Evolutionary conservation across 2,329 filamentous ascomycete species (phyloP).

Genomic region (Beauveria varroae): DNA sequence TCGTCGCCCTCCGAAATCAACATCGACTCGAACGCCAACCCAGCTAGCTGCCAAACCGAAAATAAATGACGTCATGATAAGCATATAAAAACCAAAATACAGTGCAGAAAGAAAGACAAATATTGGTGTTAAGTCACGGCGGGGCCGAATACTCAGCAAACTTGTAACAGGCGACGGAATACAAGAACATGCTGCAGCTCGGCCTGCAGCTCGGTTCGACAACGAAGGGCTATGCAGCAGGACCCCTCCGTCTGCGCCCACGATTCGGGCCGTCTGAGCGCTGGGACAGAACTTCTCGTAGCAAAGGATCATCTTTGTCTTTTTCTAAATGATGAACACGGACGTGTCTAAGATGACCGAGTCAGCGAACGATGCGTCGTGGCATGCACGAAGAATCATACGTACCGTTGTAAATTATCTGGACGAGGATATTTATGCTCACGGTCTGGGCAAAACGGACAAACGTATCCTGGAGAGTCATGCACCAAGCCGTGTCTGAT

Average conservation of each 20-base stretch:
- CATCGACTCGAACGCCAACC: neutral
- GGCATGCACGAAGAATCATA: conserved; percentile 5
- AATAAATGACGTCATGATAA: neutral
- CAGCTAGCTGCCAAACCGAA: neutral
- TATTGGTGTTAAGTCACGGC: neutral
- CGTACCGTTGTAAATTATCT: conserved; percentile 88
- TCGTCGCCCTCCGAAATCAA: neutral
- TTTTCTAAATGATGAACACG: conserved; percentile 87
- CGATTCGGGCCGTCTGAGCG: conserved; percentile 76
- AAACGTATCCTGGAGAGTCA: conserved; percentile 89
- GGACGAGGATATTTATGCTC: conserved; percentile 93
- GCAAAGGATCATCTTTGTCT: conserved; percentile 72
- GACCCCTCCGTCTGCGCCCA: conserved; percentile 64
- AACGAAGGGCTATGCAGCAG: conserved; percentile 20
- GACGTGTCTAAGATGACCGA: conserved; percentile 60
- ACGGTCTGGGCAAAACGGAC: conserved; percentile 88
- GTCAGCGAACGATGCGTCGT: neutral
- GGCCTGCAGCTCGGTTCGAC: neutral
- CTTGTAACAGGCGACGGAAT: neutral
- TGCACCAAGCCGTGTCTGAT: conserved; percentile 79
- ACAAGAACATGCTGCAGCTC: neutral
- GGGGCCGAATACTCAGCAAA: neutral
- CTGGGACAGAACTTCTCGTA: conserved; percentile 80
- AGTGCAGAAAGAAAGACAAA: neutral
- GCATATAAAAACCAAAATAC: conserved; percentile 1